Conservation (phyloP, 495 filamentous ascomycete species). For the Neurospora sp. region DNA sequence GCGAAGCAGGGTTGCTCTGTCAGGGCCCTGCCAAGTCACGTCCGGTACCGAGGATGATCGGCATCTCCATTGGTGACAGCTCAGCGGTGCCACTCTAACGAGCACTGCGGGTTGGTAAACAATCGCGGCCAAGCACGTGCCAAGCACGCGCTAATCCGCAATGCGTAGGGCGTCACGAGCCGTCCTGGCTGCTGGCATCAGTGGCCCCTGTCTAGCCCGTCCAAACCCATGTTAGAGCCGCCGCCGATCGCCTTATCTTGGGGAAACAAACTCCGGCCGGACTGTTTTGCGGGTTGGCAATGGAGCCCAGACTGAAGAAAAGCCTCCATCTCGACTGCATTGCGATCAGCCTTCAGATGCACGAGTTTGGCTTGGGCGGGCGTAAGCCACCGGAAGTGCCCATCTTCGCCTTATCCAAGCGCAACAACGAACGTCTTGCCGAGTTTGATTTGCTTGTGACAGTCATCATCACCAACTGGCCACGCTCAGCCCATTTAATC, state of each 20-base stretch:
- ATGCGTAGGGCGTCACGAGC: not conserved
- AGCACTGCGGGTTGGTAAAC: not conserved
- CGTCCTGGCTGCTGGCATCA: not conserved
- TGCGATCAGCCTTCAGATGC: not conserved
- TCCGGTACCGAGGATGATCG: not conserved
- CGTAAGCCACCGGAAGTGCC: not conserved
- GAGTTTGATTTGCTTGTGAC: not conserved
- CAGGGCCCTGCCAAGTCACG: not conserved
- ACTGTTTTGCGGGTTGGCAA: not conserved
- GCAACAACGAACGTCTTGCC: not conserved
- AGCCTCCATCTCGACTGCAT: not conserved
- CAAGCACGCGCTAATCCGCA: not conserved
- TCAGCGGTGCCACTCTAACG: not conserved
- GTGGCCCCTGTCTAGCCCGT: not conserved
- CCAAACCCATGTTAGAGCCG: not conserved
- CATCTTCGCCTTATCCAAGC: not conserved
- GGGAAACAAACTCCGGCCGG: not conserved
- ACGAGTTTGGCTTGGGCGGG: not conserved
- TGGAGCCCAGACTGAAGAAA: not conserved
- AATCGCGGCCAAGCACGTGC: not conserved
- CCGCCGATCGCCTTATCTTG: not conserved
- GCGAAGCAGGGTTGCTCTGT: not conserved
- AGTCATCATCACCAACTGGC: not conserved
- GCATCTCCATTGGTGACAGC: conserved; percentile 1
- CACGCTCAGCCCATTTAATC: not conserved